Base-by-base conservation (phyloP, 2,329 filamentous ascomycete genomes). In the Aureobasidium sp. region DNA sequence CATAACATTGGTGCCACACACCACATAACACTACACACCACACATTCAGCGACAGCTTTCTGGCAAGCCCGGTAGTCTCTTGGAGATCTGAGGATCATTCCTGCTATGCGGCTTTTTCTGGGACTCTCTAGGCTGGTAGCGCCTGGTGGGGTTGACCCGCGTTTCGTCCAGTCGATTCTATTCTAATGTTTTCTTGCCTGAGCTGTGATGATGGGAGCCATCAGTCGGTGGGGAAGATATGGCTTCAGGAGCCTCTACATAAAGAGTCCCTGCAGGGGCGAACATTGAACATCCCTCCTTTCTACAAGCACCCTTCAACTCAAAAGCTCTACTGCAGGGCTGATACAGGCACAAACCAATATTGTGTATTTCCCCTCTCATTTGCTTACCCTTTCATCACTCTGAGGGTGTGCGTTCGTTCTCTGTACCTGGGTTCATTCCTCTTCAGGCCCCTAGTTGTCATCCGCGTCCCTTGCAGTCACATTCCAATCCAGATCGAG, bases 401-500 rank as follows among this genome's bases (percentile, higher is more conserved):
- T 39, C 49, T 52, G 54, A 39, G 40, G 54, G 54, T 59, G 54
- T 59, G 14, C 44, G 54, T 59, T 59, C 54, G 44, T 50, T n/a
- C 33, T 35, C 39, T 60, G 45, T 60, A 42, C 57, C 57, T 60
- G 57, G 57, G 39, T 49, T 9, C 57, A 60, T 60, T 60, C 57
- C 57, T 60, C 57, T 60, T 60, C 45, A 50, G 57, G 57, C 19
- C 19, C 49, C 49, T 40, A 53, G 2, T 14, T 14, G 57, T 49
- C 57, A 47, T 7, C 49, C 48, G 33, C 27, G 7, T 40, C 44
- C 57, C 57, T 60, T 60, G 45, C 57, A 49, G 57, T 42, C 44
- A 50, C 57, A 60, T 60, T 60, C 57, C 57, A 60, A 39, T 49
- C 57, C 57, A 60, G 57, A 50, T 59, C 56, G 56, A 50, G 57